Base-by-base conservation (phyloP, 768 basidiomycete species). In the Xerocomus spinulosus region DNA sequence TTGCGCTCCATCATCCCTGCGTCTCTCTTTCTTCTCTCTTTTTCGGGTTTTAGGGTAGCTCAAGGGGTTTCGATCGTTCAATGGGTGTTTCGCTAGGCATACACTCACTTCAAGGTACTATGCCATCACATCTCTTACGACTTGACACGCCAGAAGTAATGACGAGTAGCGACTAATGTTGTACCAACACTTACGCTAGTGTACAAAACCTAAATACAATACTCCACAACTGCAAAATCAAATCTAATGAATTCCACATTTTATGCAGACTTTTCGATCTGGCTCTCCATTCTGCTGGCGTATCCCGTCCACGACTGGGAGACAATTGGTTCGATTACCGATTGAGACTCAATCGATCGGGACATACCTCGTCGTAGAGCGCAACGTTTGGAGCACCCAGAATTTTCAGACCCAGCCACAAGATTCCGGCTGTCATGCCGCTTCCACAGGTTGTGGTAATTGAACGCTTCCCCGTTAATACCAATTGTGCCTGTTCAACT, bases 271-370 rank as follows among this genome's bases (percentile, higher is more conserved):
- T 82, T 87, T 35, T 75, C 76, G 32, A 96, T 92, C 51, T 69
- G 77, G 67, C 92, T 94, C 44, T 83, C 75, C 13, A 77, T 59
- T 48, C 92, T 75, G 66, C 77, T 71, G 2, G 92, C 92, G 64
- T 96, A 98, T 3, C 95, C 95, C 2, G 89, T 89, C 95, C 95
- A 98, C 24, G 90, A 92, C 93, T 95, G 56, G 30, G 32, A n/a
- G 33, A 44, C 9, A 41, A 39, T n/a, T 38, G 46, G 32, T 46
- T 65, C 54, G 51, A 57, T 54, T 42, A 46, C 45, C 33, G 51
- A 34, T 48, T 46, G 51, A 28, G 40, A 25, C 39, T 39, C 37
- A 38, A 47, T 20, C 46, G 46, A 52, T 47, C 41, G 35, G 26
- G 37, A 51, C 81, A 42, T 61, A 95, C 93, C 81, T 99, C 96